Base-by-base conservation (phyloP, 2,329 filamentous ascomycete species). In the Verticillium longisporum region DNA sequence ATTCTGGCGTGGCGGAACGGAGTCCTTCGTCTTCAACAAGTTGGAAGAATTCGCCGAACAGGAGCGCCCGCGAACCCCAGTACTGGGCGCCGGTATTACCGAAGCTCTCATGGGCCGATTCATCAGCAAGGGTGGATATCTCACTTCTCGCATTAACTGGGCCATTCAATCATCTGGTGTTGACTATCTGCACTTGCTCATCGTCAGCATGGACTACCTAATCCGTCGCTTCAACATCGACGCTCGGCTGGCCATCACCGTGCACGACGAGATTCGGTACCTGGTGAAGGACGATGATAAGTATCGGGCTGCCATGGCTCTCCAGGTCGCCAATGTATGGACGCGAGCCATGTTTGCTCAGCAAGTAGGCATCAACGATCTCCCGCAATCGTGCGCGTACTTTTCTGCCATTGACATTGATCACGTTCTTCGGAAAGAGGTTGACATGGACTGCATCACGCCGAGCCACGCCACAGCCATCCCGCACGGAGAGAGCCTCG, bases 71-170 rank as follows among this genome's bases (percentile, higher is more conserved):
- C 86, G 91, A 4, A 99, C 95, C 0, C 95, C 95, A 0, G 93
- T 97, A 0, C 83, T 99, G 4, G 95, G 92, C 3, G 95, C 95
- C 10, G 94, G 93, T 15, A 99, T 99, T 66, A 99, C 95, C 0
- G 92, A 99, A 76, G 95, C 96, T 0, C 79, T 99, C 21, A 96
- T 96, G 88, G 83, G 88, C 59, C 88, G 91, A 15, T 96, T 89
- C 70, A 88, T 99, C 68, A 91, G 84, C 74, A 95, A 91, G 70
- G 92, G 93, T 38, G 91, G 89, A 26, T 99, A 97, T 76, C 88
- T 99, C 78, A 97, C 95, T 1, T 96, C 90, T 18, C 88, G 96
- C 37, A 98, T 99, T 76, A 99, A 99, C 72, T 99, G 95, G 95
- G 95, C 95, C 3, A 98, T 99, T 67, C 95, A 99, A 70, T 97